Evolutionary conservation across 306 rosid genomes (phyloP), one percentile per base, ranked within the genome.

Genomic region (Prunus dulcis): DNA sequence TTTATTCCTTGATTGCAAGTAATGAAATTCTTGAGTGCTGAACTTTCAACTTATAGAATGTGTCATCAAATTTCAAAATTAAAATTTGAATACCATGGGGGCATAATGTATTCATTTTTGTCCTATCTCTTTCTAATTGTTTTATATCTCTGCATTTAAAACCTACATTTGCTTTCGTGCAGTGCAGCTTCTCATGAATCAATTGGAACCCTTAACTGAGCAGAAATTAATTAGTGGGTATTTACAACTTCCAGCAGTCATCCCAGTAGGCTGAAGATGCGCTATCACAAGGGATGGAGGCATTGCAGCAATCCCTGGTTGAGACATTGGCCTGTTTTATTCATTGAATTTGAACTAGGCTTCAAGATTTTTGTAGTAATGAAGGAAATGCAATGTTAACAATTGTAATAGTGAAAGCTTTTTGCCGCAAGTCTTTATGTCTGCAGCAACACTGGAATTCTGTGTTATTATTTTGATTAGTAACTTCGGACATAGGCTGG

Each of bases 231-330:
- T 28, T 90, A 81, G 55, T 88, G 82, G 93, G 91, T 72, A 91
- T 93, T 79, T 87, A 81, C 85, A 91, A 91, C 84, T 87, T 93
- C 88, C 98, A 93, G 73, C 98, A 91, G 22, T 91, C 97, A 72
- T 91, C 98, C 69, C 97, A 93, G 81, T 96, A 93, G 78, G 94
- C 96, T 2, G 96, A 93, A 80, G 98, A 93, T 75, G 97, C 98
- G 57, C 86, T 91, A 46, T 91, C 97, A 38, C 97, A 93, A 81
- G 98, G 98, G 81, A 93, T 91, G 98, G 97, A 91, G 70, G 98
- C 97, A 46, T 81, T 93, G 90, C 97, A 93, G 90, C 97, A 93
- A 85, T 93, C 97, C 58, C 87, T 93, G 22, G 90, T 97, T 13
- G 98, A 91, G 84, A 91, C 97, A 38, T 82, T 93, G 83, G 97